phyloP scores from a whole-genome alignment of 73 alveolate species.

The Tetrahymena thermophila region DNA sequence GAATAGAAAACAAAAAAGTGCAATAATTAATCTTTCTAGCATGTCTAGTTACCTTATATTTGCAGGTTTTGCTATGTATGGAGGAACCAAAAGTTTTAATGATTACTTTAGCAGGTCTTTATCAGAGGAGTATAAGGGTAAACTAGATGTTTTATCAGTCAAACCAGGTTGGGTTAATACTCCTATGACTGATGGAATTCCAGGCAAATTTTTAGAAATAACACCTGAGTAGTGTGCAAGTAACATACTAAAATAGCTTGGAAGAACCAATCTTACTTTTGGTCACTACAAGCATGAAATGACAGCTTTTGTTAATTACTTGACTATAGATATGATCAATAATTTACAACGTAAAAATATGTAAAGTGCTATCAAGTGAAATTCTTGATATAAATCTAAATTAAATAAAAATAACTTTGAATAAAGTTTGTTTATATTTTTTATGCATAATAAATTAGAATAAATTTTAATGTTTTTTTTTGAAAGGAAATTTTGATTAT shows the following conservation, averaged over 20 bases:
- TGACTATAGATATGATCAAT: background rate
- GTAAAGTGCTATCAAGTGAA: too few relatives aligned
- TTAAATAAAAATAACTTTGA: too few relatives aligned
- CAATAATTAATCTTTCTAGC: constrained; percentile 3
- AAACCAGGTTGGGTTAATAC: background rate
- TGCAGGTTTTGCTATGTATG: background rate
- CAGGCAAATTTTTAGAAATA: background rate
- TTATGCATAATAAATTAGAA: too few relatives aligned
- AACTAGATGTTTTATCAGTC: background rate
- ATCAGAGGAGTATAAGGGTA: background rate
- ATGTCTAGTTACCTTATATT: background rate
- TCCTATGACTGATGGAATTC: background rate
- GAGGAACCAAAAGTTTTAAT: background rate
- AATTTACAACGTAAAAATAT: background rate
- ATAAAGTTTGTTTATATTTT: too few relatives aligned
- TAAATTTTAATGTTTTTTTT: too few relatives aligned
- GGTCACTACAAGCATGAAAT: background rate
- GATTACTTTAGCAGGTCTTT: background rate
- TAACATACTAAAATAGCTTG: background rate
- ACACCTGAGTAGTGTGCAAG: background rate
- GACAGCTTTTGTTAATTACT: background rate
- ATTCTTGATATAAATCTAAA: too few relatives aligned
- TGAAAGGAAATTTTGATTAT: too few relatives aligned
- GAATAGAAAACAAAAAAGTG: background rate
- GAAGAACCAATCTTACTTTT: background rate